phyloP scores from a whole-genome alignment of 83 land plant species.

The Picea abies region DNA sequence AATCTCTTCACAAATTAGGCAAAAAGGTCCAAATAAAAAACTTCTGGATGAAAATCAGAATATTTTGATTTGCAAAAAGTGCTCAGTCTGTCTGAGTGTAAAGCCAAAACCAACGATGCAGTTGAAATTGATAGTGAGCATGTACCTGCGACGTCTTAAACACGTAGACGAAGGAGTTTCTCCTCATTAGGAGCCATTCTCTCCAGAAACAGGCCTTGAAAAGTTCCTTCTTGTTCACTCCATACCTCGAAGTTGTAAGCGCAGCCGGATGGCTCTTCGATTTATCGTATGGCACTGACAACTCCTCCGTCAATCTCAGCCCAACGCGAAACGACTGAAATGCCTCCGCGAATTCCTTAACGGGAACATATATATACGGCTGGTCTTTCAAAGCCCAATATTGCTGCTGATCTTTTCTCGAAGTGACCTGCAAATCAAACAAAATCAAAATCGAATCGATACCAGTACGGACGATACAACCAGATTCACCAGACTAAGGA shows the following conservation, averaged over 20 bases:
- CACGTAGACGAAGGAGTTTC: constrained; percentile 41
- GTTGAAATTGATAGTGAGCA: neutral
- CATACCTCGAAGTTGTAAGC: constrained; percentile 15
- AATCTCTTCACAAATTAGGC: no score
- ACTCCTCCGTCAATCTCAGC: constrained; percentile 8
- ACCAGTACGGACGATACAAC: no score
- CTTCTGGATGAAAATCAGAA: no score
- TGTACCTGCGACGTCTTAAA: constrained; percentile 28
- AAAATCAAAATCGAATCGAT: no score
- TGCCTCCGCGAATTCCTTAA: constrained; percentile 18
- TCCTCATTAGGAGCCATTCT: constrained; percentile 46
- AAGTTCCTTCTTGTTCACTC: constrained; percentile 32
- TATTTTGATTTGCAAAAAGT: no score
- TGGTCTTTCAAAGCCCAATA: constrained; percentile 23
- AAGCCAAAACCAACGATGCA: no score
- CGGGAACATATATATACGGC: constrained; percentile 22
- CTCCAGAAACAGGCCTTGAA: constrained; percentile 40
- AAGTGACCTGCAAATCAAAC: constrained; percentile 13
- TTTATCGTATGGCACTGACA: constrained; percentile 21
- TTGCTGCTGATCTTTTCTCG: constrained; percentile 24
- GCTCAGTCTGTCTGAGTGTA: no score
- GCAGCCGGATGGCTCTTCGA: constrained; percentile 21
- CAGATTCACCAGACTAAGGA: no score
- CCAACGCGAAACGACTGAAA: constrained; percentile 23
- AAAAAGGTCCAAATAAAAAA: no score